A percentile compares a stretch with the other conserved stretches of the same genome.
phyloP scores from a whole-genome alignment of 2,329 filamentous ascomycete genomes.

The Phyllosticta ampelicida region DNA sequence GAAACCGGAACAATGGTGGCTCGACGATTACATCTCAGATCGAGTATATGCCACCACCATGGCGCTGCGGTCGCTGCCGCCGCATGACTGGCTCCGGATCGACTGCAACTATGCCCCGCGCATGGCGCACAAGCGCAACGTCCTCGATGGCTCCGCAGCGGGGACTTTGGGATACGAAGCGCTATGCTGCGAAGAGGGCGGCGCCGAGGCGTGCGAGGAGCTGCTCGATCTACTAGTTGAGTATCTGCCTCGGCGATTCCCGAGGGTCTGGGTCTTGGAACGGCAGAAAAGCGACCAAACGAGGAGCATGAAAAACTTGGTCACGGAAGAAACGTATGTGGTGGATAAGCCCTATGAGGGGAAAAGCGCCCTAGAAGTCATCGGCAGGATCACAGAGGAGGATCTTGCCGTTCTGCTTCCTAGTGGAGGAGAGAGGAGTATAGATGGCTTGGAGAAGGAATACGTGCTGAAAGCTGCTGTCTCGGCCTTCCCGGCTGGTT shows the following conservation, averaged over 20 bases:
- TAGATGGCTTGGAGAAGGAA: neutral
- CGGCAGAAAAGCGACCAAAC: neutral
- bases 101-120: conserved; percentile 1
- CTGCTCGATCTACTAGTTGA: neutral
- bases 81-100: conserved; percentile 6
- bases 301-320: neutral
- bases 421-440: neutral
- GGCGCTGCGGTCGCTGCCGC: neutral
- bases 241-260: conserved; percentile 5
- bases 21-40: neutral
- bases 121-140: conserved; percentile 1
- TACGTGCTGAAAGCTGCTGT: conserved; percentile 8
- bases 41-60: conserved; percentile 1
- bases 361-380: neutral
- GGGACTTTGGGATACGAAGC: neutral
- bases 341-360: conserved; percentile 1
- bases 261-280: neutral
- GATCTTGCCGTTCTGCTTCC: conserved; percentile 3
- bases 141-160: neutral
- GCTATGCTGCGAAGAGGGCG: conserved; percentile 1
- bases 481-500: conserved; percentile 6
- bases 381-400: conserved; percentile 5
- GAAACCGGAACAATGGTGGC: conserved; percentile 1
- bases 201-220: neutral
- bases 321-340: conserved; percentile 1